These are phyloP conservation scores for Apiospora malaysiana DNA, from an alignment of 2,329 filamentous ascomycete genomes.

Conservation along the genomic window DNA sequence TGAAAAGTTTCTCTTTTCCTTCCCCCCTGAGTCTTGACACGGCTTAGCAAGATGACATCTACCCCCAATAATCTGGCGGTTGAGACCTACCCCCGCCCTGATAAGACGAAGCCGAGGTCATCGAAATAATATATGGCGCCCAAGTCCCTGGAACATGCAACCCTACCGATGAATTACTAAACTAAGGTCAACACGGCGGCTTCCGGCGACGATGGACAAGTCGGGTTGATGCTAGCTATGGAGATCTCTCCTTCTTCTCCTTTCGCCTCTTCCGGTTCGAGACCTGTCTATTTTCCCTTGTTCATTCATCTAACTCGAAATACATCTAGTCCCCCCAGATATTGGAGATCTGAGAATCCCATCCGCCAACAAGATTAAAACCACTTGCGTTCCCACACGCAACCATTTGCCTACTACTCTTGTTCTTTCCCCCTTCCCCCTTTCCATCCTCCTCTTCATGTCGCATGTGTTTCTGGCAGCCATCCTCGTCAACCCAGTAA, in stretches of 20 bases:
- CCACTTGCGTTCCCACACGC: background rate
- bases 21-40: background rate
- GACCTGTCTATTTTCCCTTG: background rate
- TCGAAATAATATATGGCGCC: background rate
- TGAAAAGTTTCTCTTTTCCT: background rate
- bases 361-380: no score
- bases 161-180: background rate
- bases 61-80: no score
- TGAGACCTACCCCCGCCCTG: no score
- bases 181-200: background rate
- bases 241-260: background rate
- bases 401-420: background rate
- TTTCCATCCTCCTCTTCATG: background rate
- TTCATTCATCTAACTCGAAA: no score
- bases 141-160: background rate
- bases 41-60: no score
- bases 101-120: background rate
- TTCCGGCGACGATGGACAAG: background rate
- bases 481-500: background rate
- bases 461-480: background rate
- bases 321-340: no score
- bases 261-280: background rate
- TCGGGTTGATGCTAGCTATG: background rate
- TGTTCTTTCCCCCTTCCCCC: background rate
- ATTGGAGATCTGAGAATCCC: no score